Percentiles rank a stretch among this genome's conserved stretches.
phyloP scores from a whole-genome alignment of 176 grass and related monocot species.

The Ensete ventricosum region DNA sequence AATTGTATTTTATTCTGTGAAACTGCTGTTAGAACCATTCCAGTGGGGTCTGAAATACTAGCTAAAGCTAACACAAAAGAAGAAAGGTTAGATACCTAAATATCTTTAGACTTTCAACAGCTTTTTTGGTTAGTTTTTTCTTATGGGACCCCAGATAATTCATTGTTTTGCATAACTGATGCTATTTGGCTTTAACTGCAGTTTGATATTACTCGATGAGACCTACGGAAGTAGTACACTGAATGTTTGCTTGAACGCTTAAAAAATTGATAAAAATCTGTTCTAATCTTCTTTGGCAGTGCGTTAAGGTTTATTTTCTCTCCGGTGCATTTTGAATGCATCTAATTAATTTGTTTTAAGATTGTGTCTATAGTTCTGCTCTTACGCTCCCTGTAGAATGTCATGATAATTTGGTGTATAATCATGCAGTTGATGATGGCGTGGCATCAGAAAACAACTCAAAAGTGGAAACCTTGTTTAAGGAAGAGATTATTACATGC shows the following conservation, averaged over 20 bases:
- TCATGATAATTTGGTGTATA: slow-evolving; percentile 1
- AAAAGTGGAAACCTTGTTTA: slow-evolving; percentile 56
- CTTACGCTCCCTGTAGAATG: slow-evolving; percentile 1
- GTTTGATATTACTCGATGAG: background rate
- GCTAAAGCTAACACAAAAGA: background rate
- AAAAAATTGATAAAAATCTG: background rate
- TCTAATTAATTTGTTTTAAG: slow-evolving; percentile 8
- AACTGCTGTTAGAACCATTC: background rate
- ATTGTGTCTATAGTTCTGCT: background rate
- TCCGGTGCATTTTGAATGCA: background rate
- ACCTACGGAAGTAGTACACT: background rate
- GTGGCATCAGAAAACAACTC: slow-evolving; percentile 41
- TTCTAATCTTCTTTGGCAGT: no score
- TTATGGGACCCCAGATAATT: background rate
- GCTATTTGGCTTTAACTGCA: background rate
- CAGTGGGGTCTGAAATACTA: background rate
- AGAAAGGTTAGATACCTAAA: background rate
- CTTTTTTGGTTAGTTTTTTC: background rate
- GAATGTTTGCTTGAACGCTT: background rate
- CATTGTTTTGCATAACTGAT: background rate
- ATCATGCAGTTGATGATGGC: slow-evolving; percentile 46
- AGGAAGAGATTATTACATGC: slow-evolving; percentile 36
- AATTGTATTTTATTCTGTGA: background rate
- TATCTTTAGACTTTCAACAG: background rate
- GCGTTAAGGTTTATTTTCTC: no score